A percentile compares a stretch with the other conserved stretches of the same genome.
These are phyloP conservation scores for Trypanosoma avium DNA, from an alignment of 208 protist species.

Conservation along the genomic window DNA sequence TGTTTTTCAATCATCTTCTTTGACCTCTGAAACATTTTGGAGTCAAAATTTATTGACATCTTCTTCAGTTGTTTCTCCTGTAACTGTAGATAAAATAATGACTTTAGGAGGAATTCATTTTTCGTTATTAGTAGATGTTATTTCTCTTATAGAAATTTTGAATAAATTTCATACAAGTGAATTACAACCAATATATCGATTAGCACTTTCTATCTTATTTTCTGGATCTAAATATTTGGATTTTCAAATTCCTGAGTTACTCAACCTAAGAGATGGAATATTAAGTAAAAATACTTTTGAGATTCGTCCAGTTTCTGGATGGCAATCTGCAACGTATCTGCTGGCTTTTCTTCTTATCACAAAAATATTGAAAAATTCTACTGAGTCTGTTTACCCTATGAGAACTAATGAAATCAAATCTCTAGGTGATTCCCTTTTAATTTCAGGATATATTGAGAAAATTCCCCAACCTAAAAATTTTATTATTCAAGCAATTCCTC, in stretches of 20 bases:
- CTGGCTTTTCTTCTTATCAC: conserved; percentile 18
- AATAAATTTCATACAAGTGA: not conserved
- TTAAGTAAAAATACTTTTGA: conserved; percentile 8
- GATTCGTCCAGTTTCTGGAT: conserved; percentile 5
- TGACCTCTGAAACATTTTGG: not conserved
- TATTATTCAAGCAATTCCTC: conserved; percentile 21
- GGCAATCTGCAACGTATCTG: conserved; percentile 19
- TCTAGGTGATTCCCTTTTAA: conserved; percentile 13
- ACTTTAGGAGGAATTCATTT: conserved; percentile 21
- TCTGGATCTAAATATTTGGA: not conserved
- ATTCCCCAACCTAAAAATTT: conserved; percentile 13
- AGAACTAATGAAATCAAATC: not conserved
- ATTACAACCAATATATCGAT: not conserved
- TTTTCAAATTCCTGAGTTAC: not conserved
- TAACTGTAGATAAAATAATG: conserved; percentile 26
- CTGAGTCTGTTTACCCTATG: not conserved
- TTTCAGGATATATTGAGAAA: conserved; percentile 19
- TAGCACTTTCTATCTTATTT: conserved; percentile 26
- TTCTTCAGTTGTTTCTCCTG: not conserved
- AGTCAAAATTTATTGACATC: conserved; percentile 14
- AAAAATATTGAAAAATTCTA: not conserved
- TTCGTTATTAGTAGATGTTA: conserved; percentile 22
- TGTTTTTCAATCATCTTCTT: conserved; percentile 15
- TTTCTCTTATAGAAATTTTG: conserved; percentile 21
- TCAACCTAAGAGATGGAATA: not conserved